phyloP scores from a whole-genome alignment of 163 green algal genomes.

The Chlamydomonas reinhardtii region DNA sequence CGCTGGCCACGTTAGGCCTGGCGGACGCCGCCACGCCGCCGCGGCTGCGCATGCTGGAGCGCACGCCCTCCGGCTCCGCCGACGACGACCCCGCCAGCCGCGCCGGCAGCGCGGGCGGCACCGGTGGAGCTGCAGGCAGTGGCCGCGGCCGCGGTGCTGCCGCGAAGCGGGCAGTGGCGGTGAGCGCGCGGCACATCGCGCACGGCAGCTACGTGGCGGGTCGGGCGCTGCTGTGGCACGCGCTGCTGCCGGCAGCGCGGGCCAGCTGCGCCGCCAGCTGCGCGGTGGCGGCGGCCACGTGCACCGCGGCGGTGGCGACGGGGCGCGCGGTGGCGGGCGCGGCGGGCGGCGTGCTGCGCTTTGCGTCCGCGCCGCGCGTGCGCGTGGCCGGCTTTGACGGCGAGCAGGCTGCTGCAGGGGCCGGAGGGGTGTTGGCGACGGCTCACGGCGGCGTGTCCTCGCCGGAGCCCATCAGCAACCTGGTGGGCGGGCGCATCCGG shows the following conservation, averaged over 20 bases:
- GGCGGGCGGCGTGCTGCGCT: neutral
- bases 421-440: neutral
- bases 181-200: conserved; percentile 31
- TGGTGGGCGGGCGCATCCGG: conserved; percentile 16
- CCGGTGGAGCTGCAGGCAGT: neutral
- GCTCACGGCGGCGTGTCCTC: neutral
- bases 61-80: neutral
- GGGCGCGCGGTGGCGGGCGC: neutral
- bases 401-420: neutral
- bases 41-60: conserved; percentile 30
- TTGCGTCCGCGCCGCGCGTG: neutral
- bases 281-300: neutral
- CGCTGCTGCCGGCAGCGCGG: conserved; percentile 13
- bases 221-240: neutral
- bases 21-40: neutral
- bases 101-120: neutral
- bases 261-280: neutral
- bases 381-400: neutral
- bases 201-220: neutral
- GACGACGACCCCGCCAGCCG: neutral
- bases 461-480: conserved; percentile 18
- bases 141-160: neutral
- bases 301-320: neutral
- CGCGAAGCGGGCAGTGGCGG: neutral
- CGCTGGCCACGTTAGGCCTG: neutral